A percentile compares a stretch with the other conserved stretches of the same genome.
These are phyloP conservation scores for Fusarium verticillioides DNA, from an alignment of 2,329 filamentous ascomycete genomes.

Conservation along the genomic window DNA sequence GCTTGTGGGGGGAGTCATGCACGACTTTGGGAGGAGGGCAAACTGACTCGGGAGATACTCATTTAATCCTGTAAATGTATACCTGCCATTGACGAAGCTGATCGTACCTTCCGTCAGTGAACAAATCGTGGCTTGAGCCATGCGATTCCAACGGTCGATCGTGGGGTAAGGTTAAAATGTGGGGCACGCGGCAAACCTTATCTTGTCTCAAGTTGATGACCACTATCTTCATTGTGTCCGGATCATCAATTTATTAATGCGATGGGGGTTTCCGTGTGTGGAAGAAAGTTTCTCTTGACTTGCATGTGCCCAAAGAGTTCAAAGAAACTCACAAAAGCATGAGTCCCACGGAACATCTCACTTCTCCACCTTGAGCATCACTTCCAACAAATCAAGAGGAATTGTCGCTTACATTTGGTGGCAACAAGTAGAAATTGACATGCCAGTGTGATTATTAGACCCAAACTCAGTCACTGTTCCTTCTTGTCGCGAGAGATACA, in stretches of 20 bases:
- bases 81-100: neutral
- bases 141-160: neutral
- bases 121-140: neutral
- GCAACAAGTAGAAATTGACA: neutral
- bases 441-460: neutral
- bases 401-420: neutral
- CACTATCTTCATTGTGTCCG: neutral
- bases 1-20: neutral
- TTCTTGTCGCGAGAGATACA: neutral
- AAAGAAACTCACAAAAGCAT: neutral
- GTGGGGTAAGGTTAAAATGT: neutral
- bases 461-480: neutral
- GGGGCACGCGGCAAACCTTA: neutral
- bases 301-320: fast-evolving
- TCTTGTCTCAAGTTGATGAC: neutral
- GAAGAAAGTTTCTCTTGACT: neutral
- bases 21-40: neutral
- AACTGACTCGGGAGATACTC: neutral
- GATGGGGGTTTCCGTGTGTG: neutral
- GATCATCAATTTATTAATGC: neutral
- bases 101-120: neutral
- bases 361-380: neutral
- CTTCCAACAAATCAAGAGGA: neutral
- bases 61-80: neutral
- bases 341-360: neutral